Conservation (phyloP, 2,329 filamentous ascomycete genomes). For the Knoxdaviesia capensis region DNA sequence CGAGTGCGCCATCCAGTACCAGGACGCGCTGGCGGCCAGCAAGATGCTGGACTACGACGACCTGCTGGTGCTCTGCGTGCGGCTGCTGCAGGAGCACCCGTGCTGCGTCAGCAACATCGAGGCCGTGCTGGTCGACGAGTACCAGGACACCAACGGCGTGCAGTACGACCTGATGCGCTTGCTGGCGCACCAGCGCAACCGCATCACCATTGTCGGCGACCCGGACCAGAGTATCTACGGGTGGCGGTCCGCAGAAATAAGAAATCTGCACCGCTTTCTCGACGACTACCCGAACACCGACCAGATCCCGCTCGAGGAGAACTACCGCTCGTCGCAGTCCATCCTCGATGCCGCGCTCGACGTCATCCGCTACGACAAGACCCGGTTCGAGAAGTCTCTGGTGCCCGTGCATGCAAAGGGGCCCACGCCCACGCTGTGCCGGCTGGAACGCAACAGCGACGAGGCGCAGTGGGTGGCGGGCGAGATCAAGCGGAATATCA, state of each 20-base stretch:
- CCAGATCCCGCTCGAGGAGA: constrained; percentile 75
- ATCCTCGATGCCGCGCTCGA: constrained; percentile 65
- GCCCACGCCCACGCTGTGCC: constrained; percentile 61
- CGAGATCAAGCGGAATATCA: constrained; percentile 53
- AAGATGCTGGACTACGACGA: constrained; percentile 93
- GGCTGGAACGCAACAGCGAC: constrained; percentile 43
- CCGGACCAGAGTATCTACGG: constrained; percentile 97
- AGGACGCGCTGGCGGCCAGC: constrained; percentile 50
- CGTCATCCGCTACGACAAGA: constrained; percentile 78
- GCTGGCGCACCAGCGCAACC: constrained; percentile 49
- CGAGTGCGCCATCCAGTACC: constrained; percentile 38
- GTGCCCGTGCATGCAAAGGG: constrained; percentile 65
- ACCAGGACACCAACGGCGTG: constrained; percentile 88
- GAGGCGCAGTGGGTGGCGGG: constrained; percentile 81
- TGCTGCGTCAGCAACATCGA: constrained; percentile 77
- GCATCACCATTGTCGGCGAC: constrained; percentile 91
- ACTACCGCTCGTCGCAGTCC: constrained; percentile 76
- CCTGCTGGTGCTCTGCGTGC: constrained; percentile 62
- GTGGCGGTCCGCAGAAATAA: constrained; percentile 81
- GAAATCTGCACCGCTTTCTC: constrained; percentile 65
- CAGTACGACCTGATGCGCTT: constrained; percentile 90
- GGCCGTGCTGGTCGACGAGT: constrained; percentile 86
- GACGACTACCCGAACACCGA: constrained; percentile 57
- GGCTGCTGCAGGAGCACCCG: constrained; percentile 54
- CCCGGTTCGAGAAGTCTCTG: constrained; percentile 60